Base-by-base conservation (phyloP, 1,284 basidiomycete species). In the Ganoderma resinaceum region DNA sequence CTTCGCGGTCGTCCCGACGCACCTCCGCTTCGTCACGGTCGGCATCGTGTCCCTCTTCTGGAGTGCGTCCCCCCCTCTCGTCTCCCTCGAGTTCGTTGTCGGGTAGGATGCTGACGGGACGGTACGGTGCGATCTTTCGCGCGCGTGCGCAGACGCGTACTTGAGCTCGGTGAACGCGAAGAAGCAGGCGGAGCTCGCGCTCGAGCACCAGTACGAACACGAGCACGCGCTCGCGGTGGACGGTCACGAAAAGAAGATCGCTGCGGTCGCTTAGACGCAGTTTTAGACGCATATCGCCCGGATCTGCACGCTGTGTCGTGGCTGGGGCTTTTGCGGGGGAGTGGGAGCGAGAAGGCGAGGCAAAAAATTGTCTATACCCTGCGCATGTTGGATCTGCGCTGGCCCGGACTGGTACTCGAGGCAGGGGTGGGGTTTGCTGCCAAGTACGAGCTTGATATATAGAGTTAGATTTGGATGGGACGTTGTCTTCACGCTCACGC, bases 21-120 rank as follows among this genome's bases (percentile, higher is more conserved):
- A 95, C 75, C 83, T 95, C 65, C 89, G 94, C n/a, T 90, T 96
- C 69, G 84, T 92, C 9, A 84, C 92, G 26, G 87, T 95, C 35
- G 89, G 94, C 76, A 86, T 91, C 18, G 93, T 96, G 64, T 92
- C 91, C 68, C 83, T 96, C 64, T 93, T 95, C 81, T 96, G 94
- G 95, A 96, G 92, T 94, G 75, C 63, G 90, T 87, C n/a, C 2
- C 14, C 4, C 55, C 12, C 53, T 42, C 42, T 8, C 31, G 42
- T 62, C 65, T 63, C 37, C 60, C 23, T 12, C 12, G 9, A 1
- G 23, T 49, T 49, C n/a, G 40, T 52, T 73, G 8, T 26, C 2
- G 37, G 7, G 5, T 43, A 6, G 7, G 5, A 8, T 2, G 16
- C 72, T 75, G 62, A 78, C 69, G 69, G 71, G 74, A 38, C 62